Evolutionary conservation across 257 asterid genomes (phyloP), one percentile per base, ranked within the genome.

Genomic region (Solanum raphanifolium): DNA sequence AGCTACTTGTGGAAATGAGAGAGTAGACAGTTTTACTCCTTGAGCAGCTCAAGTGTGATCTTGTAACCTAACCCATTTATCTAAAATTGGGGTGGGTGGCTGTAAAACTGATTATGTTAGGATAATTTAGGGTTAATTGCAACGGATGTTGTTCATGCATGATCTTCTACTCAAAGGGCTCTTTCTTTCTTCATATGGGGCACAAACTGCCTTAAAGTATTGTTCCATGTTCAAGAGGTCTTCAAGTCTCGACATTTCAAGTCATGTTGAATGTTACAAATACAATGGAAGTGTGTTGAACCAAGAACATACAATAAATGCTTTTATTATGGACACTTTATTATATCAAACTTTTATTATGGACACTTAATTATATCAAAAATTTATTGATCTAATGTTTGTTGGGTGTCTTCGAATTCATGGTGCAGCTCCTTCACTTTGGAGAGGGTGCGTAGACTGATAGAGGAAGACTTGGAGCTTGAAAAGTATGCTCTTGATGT

Each of bases 381-480:
- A 8, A 18, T 16, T 29, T 81, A 29, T 46, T 46, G 58, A 6
- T 65, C 16, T 85, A n/a, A 41, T 31, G 21, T 88, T 88, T 48
- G 55, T 35, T 13, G 81, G 89, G 87, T 81, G 43, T 46, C 86
- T 60, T 41, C 62, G 60, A 86, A 73, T 74, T 11, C 85, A 29
- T 23, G 86, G 52, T 83, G 91, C 95, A 95, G 99, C 84, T 89
- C 95, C 81, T 82, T 95, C 87, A 94, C 96, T 39, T 75, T 94
- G 93, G 98, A 83, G 89, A 91, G 92, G 20, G 98, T 95, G 21
- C 91, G 99, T 89, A 93, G 99, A 88, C 89, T 97, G 66, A 68
- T 97, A 83, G 99, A 97, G 93, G 91, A 94, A 91, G 99, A 97
- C 88, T 87, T 97, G 92, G 96, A 94, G 38, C 92, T 94, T 83